Base-by-base conservation (phyloP, 2,329 filamentous ascomycete species). In the Verticillium isaacii region DNA sequence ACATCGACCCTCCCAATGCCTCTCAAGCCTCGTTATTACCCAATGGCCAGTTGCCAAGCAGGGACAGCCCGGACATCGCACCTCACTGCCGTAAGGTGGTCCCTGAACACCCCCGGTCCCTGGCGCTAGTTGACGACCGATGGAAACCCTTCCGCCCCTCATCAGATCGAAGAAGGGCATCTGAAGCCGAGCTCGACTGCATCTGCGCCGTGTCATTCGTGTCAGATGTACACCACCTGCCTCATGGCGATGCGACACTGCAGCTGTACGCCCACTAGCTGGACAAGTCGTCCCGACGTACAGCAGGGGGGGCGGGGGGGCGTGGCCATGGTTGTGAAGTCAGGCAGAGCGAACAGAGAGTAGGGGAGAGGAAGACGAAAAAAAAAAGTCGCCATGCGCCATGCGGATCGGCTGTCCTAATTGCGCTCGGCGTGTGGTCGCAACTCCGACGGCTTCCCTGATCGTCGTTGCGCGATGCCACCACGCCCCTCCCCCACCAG, bases 11-110 rank as follows among this genome's bases (percentile, higher is more conserved):
- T 41, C 9, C 34, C 45, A 15, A 32, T 23, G 23, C 25, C 25
- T 45, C 45, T 23, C 45, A 52, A 52, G 45, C 45, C 45, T 52
- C n/a, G 45, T 19, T 19, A 52, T 52, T 52, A 52, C 45, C 29
- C 57, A 50, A 45, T 41, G 57, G 57, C 37, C 32, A 37, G 34
- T 29, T 14, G 57, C 57, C 57, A 58, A 58, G 57, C 57, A 58
- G 57, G 57, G 57, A 50, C 57, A 19, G 34, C 57, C 57, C 57
- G 57, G 57, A 32, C 37, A 32, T 32, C 37, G 34, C 32, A 12
- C 45, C 32, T 19, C 25, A 58, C 23, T 58, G 57, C 57, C 57
- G 57, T 58, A 25, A 12, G 39, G 23, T 50, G 57, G 57, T 58
- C 37, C 37, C 57, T 32, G 32, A 29, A 39, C 36, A 32, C 29